Evolutionary conservation across 2,329 filamentous ascomycete species (phyloP).

Genomic region (Hymenoscyphus repandus): DNA sequence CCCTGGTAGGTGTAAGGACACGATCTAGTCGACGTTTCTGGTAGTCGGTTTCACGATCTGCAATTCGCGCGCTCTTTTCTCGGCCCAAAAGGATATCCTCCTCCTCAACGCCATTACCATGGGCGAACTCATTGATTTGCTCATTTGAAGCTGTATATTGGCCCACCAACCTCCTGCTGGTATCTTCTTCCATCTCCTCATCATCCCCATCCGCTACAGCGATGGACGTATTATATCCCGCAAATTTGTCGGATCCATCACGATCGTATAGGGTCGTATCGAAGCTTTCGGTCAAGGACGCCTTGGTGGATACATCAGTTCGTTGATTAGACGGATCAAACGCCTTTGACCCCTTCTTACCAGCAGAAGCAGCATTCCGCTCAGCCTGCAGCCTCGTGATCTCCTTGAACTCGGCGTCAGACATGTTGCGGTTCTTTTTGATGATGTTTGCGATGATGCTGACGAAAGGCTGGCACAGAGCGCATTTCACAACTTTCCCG

Average conservation of each 20-base stretch:
- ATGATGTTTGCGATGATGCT: background rate
- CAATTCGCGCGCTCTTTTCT: conserved; percentile 86
- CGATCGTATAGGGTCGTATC: conserved; percentile 84
- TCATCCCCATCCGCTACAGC: conserved; percentile 73
- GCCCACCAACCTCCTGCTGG: conserved; percentile 73
- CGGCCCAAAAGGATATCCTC: conserved; percentile 80
- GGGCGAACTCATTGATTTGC: conserved; percentile 91
- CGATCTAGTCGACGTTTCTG: conserved; percentile 94
- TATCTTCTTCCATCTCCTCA: conserved; percentile 73
- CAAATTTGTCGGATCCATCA: conserved; percentile 72
- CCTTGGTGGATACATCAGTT: conserved; percentile 79
- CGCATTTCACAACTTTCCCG: background rate
- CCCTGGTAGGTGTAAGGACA: conserved; percentile 76
- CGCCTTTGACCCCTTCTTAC: conserved; percentile 76
- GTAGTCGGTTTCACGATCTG: conserved; percentile 93
- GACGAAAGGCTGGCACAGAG: background rate
- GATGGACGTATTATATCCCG: conserved; percentile 87
- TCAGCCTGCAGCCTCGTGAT: conserved; percentile 86
- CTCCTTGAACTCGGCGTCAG: conserved; percentile 79
- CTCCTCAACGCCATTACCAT: conserved; percentile 80
- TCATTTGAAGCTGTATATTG: conserved; percentile 92
- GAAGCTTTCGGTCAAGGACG: conserved; percentile 82
- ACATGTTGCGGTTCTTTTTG: conserved; percentile 40
- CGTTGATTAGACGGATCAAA: conserved; percentile 77
- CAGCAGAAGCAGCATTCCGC: conserved; percentile 75